Percentiles rank a stretch among this genome's conserved stretches.
These are phyloP conservation scores for Megacollybia platyphylla DNA, from an alignment of 1,284 basidiomycete species.

Conservation along the genomic window DNA sequence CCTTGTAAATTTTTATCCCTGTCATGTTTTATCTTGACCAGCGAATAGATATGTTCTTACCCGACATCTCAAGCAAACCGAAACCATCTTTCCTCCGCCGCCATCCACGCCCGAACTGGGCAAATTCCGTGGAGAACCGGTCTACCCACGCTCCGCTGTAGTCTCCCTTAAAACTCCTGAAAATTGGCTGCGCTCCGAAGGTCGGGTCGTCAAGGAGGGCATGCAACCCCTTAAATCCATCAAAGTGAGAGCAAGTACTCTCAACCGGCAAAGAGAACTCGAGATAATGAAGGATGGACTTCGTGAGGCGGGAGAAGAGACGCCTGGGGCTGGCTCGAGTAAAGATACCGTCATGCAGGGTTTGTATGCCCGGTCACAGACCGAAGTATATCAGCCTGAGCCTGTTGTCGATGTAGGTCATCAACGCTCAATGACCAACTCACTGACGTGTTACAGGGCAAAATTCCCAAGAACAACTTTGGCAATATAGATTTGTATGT, in stretches of 20 bases:
- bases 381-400: constrained; percentile 67
- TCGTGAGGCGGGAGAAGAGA: constrained; percentile 23
- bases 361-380: constrained; percentile 80
- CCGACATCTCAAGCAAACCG: constrained; percentile 81
- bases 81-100: constrained; percentile 77
- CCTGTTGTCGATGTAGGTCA: constrained; percentile 69
- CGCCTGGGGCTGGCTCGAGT: constrained; percentile 12
- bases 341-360: constrained; percentile 66
- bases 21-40: constrained; percentile 5
- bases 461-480: constrained; percentile 89
- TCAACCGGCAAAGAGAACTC: constrained; percentile 73
- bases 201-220: constrained; percentile 61
- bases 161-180: constrained; percentile 81
- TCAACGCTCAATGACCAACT: too few relatives aligned
- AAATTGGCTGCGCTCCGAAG: constrained; percentile 85
- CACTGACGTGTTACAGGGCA: constrained; percentile 44
- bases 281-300: constrained; percentile 49
- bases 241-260: constrained; percentile 78
- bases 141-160: constrained; percentile 83
- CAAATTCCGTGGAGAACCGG: constrained; percentile 85
- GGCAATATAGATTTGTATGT: constrained; percentile 97
- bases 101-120: constrained; percentile 58
- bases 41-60: constrained; percentile 69
- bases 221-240: constrained; percentile 85
- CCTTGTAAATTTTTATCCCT: constrained; percentile 43